Percentiles rank a stretch among this genome's conserved stretches.
phyloP scores from a whole-genome alignment of 2,329 filamentous ascomycete genomes.

The Helminthosporium solani region DNA sequence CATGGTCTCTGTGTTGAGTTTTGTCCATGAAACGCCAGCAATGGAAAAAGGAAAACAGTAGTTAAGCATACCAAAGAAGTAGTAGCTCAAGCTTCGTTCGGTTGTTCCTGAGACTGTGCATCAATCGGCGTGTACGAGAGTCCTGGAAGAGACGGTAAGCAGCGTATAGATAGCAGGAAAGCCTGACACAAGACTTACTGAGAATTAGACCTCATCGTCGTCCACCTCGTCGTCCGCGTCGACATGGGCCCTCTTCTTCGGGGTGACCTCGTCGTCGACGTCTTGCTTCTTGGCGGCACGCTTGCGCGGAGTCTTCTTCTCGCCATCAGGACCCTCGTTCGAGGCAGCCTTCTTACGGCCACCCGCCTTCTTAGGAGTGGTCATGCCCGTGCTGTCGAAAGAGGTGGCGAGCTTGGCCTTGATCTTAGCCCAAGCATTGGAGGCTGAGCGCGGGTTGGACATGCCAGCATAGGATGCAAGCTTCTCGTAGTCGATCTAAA shows the following conservation, averaged over 20 bases:
- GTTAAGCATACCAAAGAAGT: too few species aligned
- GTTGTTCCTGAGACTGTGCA: too few species aligned
- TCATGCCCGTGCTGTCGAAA: constrained; percentile 7
- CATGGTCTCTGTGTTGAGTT: too few species aligned
- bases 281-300: constrained; percentile 35
- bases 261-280: constrained; percentile 29
- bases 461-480: constrained; percentile 39
- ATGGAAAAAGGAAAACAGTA: too few species aligned
- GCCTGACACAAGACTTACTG: background rate
- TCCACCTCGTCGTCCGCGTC: background rate
- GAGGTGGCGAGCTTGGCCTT: constrained; percentile 30
- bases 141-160: background rate
- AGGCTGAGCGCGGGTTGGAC: constrained; percentile 40
- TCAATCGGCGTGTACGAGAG: too few species aligned
- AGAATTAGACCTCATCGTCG: background rate
- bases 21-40: too few species aligned
- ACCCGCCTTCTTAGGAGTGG: constrained; percentile 26
- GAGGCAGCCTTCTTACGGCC: constrained; percentile 19
- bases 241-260: constrained; percentile 36
- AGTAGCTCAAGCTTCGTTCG: too few species aligned
- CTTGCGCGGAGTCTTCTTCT: constrained; percentile 34
- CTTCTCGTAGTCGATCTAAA: constrained; percentile 41
- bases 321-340: constrained; percentile 12
- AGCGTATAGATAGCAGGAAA: background rate
- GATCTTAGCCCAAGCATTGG: constrained; percentile 42